Conservation (phyloP, 176 grass and related monocot species). For the Hsuehochloa calcarea region DNA sequence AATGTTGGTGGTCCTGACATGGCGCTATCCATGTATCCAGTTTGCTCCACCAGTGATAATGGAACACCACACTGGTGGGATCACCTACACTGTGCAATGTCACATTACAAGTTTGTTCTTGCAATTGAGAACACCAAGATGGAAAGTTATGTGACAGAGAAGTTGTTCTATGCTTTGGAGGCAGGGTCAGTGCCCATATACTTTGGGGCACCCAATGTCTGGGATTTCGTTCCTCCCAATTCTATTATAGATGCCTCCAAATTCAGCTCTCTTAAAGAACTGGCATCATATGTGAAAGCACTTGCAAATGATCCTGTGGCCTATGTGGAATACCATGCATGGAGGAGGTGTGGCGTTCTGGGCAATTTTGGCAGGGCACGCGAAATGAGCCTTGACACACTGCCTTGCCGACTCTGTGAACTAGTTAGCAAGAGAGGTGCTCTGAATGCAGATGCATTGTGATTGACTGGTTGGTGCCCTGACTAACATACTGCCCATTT, state of each 20-base stretch:
- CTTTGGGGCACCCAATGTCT: conserved; percentile 82
- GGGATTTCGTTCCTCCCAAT: conserved; percentile 85
- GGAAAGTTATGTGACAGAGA: conserved; percentile 92
- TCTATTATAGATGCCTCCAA: conserved; percentile 87
- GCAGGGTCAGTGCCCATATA: conserved; percentile 90
- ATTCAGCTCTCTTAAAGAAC: conserved; percentile 63
- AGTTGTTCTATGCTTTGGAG: conserved; percentile 84
- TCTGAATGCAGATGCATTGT: conserved; percentile 55
- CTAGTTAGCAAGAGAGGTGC: conserved; percentile 70
- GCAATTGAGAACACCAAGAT: conserved; percentile 89
- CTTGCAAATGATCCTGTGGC: conserved; percentile 79
- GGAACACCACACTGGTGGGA: conserved; percentile 69
- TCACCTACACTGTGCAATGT: conserved; percentile 90
- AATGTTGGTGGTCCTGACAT: conserved; percentile 77
- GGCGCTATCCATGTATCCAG: conserved; percentile 68
- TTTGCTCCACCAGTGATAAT: conserved; percentile 50
- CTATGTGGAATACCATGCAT: conserved; percentile 86
- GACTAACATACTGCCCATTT: neutral
- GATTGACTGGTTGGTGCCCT: conserved; percentile 38
- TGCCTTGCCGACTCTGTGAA: conserved; percentile 86
- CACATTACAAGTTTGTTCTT: conserved; percentile 95
- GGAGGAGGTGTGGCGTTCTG: conserved; percentile 77
- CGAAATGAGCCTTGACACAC: conserved; percentile 76
- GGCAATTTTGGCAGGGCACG: conserved; percentile 75
- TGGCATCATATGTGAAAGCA: conserved; percentile 68